Percentiles rank a stretch among this genome's conserved stretches.
These are phyloP conservation scores for Leccinum variicolor DNA, from an alignment of 768 basidiomycete species.

Conservation along the genomic window DNA sequence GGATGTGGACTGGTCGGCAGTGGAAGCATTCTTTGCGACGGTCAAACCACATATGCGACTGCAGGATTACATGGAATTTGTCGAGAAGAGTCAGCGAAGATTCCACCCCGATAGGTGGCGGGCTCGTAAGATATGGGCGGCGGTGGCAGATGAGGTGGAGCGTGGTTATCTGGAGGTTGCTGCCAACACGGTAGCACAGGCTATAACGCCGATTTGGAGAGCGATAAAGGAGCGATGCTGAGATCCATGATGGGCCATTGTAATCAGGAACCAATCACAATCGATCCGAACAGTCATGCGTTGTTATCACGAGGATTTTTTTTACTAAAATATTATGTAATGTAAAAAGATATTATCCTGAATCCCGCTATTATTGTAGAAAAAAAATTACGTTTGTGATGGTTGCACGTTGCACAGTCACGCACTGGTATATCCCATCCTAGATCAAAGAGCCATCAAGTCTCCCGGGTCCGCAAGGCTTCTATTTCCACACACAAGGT, in stretches of 20 bases:
- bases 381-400: neutral
- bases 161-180: conserved; percentile 65
- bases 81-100: conserved; percentile 67
- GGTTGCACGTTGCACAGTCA: neutral
- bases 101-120: conserved; percentile 85
- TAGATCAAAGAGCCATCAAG: neutral
- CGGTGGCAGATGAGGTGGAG: conserved; percentile 55
- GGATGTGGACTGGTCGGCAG: conserved; percentile 68
- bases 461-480: neutral
- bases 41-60: conserved; percentile 49
- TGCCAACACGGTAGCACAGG: conserved; percentile 69
- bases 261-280: neutral
- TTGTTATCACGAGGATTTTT: neutral
- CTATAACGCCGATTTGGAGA: conserved; percentile 67
- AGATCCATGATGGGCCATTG: conserved; percentile 5
- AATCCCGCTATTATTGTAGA: no score
- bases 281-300: neutral
- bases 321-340: neutral
- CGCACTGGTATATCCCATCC: neutral
- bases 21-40: conserved; percentile 65
- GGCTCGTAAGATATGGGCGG: conserved; percentile 57
- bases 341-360: neutral
- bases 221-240: conserved; percentile 34
- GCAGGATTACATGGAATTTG: conserved; percentile 61
- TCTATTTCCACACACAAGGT: neutral